Evolutionary conservation across 1,284 basidiomycete species (phyloP), one percentile per base, ranked within the genome.

Genomic region (Naganishia liquefaciens): DNA sequence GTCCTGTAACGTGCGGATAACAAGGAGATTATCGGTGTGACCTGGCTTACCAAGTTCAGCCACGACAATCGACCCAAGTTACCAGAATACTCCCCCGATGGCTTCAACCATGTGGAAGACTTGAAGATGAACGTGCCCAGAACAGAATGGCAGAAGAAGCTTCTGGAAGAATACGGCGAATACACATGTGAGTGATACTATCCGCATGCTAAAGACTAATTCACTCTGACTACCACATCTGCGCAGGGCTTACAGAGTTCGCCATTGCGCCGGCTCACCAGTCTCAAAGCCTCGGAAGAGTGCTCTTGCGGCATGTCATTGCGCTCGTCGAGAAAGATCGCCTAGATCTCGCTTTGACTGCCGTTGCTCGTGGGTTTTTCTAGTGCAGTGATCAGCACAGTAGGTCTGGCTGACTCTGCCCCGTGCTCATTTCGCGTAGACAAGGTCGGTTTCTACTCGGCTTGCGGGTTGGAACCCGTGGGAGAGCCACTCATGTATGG

Each of bases 191-290:
- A 28, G 49, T 19, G 23, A 23, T 3, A 15, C 15, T 25, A 4
- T n/a, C 49, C 4, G 2, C 5, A 0, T 5, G 13, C 3, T 28
- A 19, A 30, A 17, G 25, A 17, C 13, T 4, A 13, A 15, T 6
- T 11, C 15, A 6, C 13, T n/a, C 6, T 13, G 11, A 19, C 4
- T 15, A 17, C 15, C 11, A 30, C 7, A 37, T 9, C 33, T 27
- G 13, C n/a, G 4, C 28, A 51, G 49, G 3, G 11, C 25, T 51
- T 17, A 3, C 5, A 51, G 49, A 51, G n/a, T 27, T 33, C 17
- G 49, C 49, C 27, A 33, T 51, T 17, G 28, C 49, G 49, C 49
- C 49, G 13, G 23, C 21, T 15, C n/a, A 51, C 13, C 49, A 51
- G 27, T 51, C 49, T 30, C 49, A n/a, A 51, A 27, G 49, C 6